These are phyloP conservation scores for Amorphotheca resinae DNA, from an alignment of 495 filamentous ascomycete genomes.

Conservation along the genomic window DNA sequence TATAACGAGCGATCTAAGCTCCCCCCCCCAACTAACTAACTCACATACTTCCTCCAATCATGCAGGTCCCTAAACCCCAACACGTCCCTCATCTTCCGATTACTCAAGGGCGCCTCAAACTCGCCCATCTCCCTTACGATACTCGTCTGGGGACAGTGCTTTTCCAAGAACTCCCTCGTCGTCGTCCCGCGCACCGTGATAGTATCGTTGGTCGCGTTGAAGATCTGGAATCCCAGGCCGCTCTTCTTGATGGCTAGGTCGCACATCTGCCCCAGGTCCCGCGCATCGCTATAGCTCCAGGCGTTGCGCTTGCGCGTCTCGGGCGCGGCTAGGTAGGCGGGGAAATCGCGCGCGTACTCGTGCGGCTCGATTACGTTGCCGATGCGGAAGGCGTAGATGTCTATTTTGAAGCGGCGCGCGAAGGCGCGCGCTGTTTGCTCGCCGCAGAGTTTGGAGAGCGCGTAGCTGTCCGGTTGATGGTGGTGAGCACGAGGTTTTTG, in stretches of 20 bases:
- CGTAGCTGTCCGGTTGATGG: conserved; percentile 48
- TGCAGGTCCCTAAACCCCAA: conserved; percentile 45
- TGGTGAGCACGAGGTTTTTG: conserved; percentile 38
- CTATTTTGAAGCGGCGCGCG: conserved; percentile 36
- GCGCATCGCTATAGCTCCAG: conserved; percentile 48
- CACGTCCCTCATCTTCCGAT: conserved; percentile 44
- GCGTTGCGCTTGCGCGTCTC: conserved; percentile 39
- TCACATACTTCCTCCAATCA: conserved; percentile 30
- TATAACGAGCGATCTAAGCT: neutral
- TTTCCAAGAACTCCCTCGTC: conserved; percentile 36
- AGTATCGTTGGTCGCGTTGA: conserved; percentile 49
- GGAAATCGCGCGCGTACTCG: conserved; percentile 42
- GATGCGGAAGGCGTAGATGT: conserved; percentile 49
- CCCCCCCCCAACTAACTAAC: no score
- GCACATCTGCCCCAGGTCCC: conserved; percentile 48
- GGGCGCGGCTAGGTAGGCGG: conserved; percentile 34
- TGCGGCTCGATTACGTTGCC: conserved; percentile 46
- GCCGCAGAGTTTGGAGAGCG: conserved; percentile 44
- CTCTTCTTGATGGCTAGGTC: conserved; percentile 34
- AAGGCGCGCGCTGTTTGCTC: conserved; percentile 45
- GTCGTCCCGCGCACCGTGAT: conserved; percentile 35
- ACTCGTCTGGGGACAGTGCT: conserved; percentile 30
- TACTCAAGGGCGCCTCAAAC: conserved; percentile 44
- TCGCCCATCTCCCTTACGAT: conserved; percentile 41
- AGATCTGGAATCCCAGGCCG: conserved; percentile 45